Evolutionary conservation across 2,329 filamentous ascomycete genomes (phyloP).

Genomic region (Arachnopeziza araneosa): DNA sequence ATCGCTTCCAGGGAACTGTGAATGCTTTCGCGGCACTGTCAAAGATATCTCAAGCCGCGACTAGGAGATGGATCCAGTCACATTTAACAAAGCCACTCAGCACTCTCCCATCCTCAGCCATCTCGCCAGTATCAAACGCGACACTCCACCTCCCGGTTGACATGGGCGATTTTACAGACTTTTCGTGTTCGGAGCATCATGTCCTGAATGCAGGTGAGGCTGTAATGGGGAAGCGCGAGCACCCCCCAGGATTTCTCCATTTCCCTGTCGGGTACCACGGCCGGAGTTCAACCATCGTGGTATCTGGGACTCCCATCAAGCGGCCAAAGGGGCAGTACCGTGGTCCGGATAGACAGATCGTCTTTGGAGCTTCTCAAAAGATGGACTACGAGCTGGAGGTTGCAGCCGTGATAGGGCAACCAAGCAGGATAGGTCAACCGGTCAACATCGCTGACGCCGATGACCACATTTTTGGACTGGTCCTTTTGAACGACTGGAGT

Average conservation of each 20-base stretch:
- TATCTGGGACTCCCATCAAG: conserved; percentile 42
- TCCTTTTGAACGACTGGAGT: conserved; percentile 45
- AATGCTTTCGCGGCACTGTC: conserved; percentile 46
- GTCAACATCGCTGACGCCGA: conserved; percentile 43
- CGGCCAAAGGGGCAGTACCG: conserved; percentile 42
- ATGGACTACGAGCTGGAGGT: conserved; percentile 34
- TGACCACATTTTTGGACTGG: conserved; percentile 57
- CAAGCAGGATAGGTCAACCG: conserved; percentile 32
- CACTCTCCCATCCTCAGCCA: conserved; percentile 19
- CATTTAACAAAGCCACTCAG: conserved; percentile 27
- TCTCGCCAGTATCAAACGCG: conserved; percentile 35
- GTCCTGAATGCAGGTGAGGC: conserved; percentile 38
- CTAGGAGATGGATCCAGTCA: conserved; percentile 38
- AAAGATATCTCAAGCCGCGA: conserved; percentile 32
- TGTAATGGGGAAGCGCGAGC: conserved; percentile 45
- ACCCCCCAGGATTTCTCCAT: conserved; percentile 75
- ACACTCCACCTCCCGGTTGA: conserved; percentile 49
- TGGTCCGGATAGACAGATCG: conserved; percentile 17
- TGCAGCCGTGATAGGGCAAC: conserved; percentile 29
- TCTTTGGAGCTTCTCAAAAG: conserved; percentile 13
- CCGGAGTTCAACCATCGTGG: conserved; percentile 67
- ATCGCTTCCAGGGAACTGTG: conserved; percentile 27
- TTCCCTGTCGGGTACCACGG: conserved; percentile 80
- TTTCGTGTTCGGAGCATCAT: conserved; percentile 56
- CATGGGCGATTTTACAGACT: conserved; percentile 53